Evolutionary conservation across 768 basidiomycete species (phyloP), one percentile per base, ranked within the genome.

Genomic region (Nidularia sp.): DNA sequence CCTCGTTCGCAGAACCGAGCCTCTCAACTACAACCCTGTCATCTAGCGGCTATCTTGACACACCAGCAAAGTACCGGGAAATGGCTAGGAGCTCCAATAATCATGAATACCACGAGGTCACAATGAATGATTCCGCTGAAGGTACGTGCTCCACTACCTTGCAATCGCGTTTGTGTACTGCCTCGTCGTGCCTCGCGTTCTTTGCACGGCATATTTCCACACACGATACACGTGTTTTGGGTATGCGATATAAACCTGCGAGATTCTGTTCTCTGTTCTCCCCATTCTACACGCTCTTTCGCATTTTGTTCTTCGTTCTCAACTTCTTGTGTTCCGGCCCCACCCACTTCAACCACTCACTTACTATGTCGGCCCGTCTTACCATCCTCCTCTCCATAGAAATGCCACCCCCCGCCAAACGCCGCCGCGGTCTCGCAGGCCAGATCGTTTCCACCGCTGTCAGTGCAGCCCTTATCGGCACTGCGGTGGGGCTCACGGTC

Each of bases 401-500:
- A 63, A 65, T 86, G 48, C 83, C 83, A 34, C 85, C 85, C 31
- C 85, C 89, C 45, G 73, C 82, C 59, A 93, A 92, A 75, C 84
- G 85, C 63, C 87, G 89, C 54, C 83, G 86, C 61, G 86, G 86
- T 54, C 77, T 92, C 68, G 86, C 89, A 57, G 88, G 88, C 56
- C 86, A 88, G 53, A 85, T 93, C 61, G 81, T 92, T 55, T 87
- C 88, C 12, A 88, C 89, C 33, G 90, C 91, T 51, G 73, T 93
- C 69, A 89, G 80, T 70, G 90, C 90, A 57, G 91, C 89, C 45
- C 79, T 93, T 53, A 88, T 93, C 54, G 88, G 90, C 53, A 86
- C 88, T 18, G 91, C 91, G 12, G 90, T 93, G 48, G 90, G 90
- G 53, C 76, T 92, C 55, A 90, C 90, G 44, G 88, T 91, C 41